These are phyloP conservation scores for Pythium utonaiense DNA, from an alignment of 352 stramenopile genomes.

Conservation along the genomic window DNA sequence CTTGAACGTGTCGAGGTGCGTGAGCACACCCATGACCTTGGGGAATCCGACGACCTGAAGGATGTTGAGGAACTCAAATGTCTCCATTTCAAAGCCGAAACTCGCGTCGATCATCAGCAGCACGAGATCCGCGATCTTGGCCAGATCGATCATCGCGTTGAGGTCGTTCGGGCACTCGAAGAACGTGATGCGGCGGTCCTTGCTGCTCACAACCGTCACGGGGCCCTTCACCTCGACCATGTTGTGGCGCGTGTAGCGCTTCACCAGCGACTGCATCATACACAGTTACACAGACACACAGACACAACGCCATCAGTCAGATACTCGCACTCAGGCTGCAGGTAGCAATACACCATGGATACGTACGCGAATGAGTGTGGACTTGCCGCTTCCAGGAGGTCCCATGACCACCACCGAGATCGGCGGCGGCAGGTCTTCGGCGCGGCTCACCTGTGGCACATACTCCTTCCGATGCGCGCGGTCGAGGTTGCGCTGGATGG, in stretches of 20 bases:
- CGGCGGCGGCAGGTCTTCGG: constrained; percentile 88
- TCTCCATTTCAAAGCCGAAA: constrained; percentile 99
- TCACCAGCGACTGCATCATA: constrained; percentile 90
- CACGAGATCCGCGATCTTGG: constrained; percentile 99
- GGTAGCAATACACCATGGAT: neutral
- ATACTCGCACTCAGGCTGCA: neutral
- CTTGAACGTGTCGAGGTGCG: constrained; percentile 98
- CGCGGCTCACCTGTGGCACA: constrained; percentile 85
- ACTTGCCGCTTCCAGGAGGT: constrained; percentile 95
- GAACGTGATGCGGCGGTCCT: constrained; percentile 98
- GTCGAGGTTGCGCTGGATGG: constrained; percentile 98
- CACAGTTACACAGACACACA: too few species aligned
- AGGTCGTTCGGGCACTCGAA: constrained; percentile 98
- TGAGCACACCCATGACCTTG: constrained; percentile 98
- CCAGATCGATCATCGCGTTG: constrained; percentile 93
- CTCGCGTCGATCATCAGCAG: constrained; percentile 99
- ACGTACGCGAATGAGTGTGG: constrained; percentile 93
- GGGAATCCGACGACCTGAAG: constrained; percentile 92
- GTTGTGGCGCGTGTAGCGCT: constrained; percentile 99
- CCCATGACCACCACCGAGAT: constrained; percentile 98
- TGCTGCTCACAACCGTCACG: constrained; percentile 98
- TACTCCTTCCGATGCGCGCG: constrained; percentile 97
- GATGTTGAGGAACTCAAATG: constrained; percentile 99
- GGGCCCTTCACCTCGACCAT: constrained; percentile 96
- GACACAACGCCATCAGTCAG: too few species aligned